Conservation (phyloP, 805 yeast genomes). For the Candida schatavii region DNA sequence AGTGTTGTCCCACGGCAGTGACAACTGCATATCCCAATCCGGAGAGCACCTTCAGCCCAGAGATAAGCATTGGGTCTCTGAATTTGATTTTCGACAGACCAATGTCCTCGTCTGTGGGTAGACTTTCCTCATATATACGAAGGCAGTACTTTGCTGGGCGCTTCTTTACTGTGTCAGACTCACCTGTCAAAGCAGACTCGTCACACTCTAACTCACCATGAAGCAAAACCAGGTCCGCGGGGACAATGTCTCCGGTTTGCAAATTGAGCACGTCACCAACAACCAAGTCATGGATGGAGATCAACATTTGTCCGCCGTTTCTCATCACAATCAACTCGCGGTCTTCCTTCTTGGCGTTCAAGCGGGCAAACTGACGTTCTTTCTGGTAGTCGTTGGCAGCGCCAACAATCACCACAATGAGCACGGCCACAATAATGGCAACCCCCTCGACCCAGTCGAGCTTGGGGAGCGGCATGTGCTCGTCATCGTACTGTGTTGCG, state of each 20-base stretch:
- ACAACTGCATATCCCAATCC: slow-evolving; percentile 86
- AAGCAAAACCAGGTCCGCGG: slow-evolving; percentile 80
- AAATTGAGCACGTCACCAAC: slow-evolving; percentile 84
- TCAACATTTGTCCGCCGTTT: slow-evolving; percentile 60
- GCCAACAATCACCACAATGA: slow-evolving; percentile 89
- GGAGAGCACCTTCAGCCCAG: slow-evolving; percentile 84
- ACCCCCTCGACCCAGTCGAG: slow-evolving; percentile 99
- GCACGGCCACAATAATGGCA: slow-evolving; percentile 88
- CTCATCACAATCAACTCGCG: slow-evolving; percentile 76
- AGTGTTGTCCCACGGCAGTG: slow-evolving; percentile 86
- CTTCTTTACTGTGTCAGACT: slow-evolving; percentile 78
- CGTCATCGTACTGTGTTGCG: slow-evolving; percentile 70
- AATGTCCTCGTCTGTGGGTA: slow-evolving; percentile 34
- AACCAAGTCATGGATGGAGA: slow-evolving; percentile 69
- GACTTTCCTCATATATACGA: slow-evolving; percentile 23
- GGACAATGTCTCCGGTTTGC: slow-evolving; percentile 92
- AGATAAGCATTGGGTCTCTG: slow-evolving; percentile 80
- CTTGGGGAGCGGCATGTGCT: slow-evolving; percentile 72
- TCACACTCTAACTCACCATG: slow-evolving; percentile 82
- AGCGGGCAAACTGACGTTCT: slow-evolving; percentile 85
- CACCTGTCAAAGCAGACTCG: slow-evolving; percentile 93
- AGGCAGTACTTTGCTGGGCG: slow-evolving; percentile 48
- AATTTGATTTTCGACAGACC: slow-evolving; percentile 39
- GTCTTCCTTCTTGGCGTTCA: slow-evolving; percentile 85
- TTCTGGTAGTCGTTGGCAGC: slow-evolving; percentile 96